phyloP scores from a whole-genome alignment of 805 yeast genomes.

The Kluyveromyces dobzhanskii region DNA sequence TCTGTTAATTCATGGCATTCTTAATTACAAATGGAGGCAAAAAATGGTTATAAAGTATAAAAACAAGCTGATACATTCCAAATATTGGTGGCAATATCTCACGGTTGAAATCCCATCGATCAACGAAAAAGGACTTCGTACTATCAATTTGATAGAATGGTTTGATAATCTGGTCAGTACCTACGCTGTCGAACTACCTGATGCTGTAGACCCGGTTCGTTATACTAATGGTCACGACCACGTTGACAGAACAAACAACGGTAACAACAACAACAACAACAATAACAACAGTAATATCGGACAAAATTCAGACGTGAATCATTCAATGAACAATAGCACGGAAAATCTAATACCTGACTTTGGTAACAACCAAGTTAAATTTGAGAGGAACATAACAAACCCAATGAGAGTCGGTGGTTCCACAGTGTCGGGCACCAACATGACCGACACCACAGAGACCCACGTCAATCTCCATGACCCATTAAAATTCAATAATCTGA shows the following conservation, averaged over 20 bases:
- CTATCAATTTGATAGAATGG: conserved; percentile 20
- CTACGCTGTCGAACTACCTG: conserved; percentile 14
- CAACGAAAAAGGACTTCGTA: conserved; percentile 15
- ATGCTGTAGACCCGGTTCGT: conserved; percentile 3
- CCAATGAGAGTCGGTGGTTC: not conserved
- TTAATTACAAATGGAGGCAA: conserved; percentile 18
- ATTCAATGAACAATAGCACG: not conserved
- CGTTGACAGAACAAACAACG: not conserved
- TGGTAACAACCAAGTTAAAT: not conserved
- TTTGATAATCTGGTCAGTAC: conserved; percentile 20
- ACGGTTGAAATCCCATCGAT: conserved; percentile 20
- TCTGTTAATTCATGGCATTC: conserved; percentile 20
- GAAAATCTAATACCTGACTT: not conserved
- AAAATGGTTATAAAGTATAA: conserved; percentile 23
- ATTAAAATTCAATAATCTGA: conserved; percentile 6
- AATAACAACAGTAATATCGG: not conserved
- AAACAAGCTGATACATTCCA: conserved; percentile 24
- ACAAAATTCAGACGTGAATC: not conserved
- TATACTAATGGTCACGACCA: too few relatives aligned
- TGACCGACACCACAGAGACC: not conserved
- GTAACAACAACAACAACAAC: not conserved
- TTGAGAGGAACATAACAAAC: not conserved
- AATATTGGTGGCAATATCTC: conserved; percentile 29
- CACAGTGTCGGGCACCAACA: not conserved
- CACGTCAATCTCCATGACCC: conserved; percentile 1